These are phyloP conservation scores for Epithele typhae DNA, from an alignment of 768 basidiomycete genomes.

Conservation along the genomic window DNA sequence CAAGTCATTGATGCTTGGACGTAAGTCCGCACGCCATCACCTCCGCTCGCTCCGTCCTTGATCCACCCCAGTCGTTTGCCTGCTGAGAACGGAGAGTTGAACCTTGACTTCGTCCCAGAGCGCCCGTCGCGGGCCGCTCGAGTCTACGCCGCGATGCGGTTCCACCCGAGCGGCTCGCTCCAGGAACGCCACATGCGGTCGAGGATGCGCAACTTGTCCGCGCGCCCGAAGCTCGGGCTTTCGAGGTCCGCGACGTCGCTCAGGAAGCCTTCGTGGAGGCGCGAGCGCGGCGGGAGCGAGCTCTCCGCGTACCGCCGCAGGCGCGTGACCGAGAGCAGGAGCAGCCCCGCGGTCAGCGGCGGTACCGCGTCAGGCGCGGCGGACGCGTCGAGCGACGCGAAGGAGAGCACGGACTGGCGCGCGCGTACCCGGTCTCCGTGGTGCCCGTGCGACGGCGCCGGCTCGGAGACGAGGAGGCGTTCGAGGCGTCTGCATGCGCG, in stretches of 20 bases:
- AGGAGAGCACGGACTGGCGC: constrained; percentile 6
- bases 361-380: constrained; percentile 30
- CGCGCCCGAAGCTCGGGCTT: constrained; percentile 59
- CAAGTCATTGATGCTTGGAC: too few relatives aligned
- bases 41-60: too few relatives aligned
- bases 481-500: constrained; percentile 55
- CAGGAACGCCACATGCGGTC: constrained; percentile 90
- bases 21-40: too few relatives aligned
- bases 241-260: constrained; percentile 84
- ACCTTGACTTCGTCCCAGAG: background rate
- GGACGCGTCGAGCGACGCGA: background rate
- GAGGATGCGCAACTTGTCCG: constrained; percentile 73
- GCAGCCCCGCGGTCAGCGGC: constrained; percentile 65
- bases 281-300: constrained; percentile 52
- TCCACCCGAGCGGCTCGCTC: constrained; percentile 68
- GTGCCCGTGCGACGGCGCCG: constrained; percentile 19
- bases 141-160: constrained; percentile 21
- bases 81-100: too few relatives aligned
- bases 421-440: constrained; percentile 6
- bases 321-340: constrained; percentile 66
- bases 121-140: background rate
- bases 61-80: too few relatives aligned
- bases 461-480: constrained; percentile 55
- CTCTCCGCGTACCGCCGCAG: constrained; percentile 61
- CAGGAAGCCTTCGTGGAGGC: constrained; percentile 73